Evolutionary conservation across 2,329 filamentous ascomycete genomes (phyloP), one percentile per base, ranked within the genome.

Genomic region (Alternaria sp.): DNA sequence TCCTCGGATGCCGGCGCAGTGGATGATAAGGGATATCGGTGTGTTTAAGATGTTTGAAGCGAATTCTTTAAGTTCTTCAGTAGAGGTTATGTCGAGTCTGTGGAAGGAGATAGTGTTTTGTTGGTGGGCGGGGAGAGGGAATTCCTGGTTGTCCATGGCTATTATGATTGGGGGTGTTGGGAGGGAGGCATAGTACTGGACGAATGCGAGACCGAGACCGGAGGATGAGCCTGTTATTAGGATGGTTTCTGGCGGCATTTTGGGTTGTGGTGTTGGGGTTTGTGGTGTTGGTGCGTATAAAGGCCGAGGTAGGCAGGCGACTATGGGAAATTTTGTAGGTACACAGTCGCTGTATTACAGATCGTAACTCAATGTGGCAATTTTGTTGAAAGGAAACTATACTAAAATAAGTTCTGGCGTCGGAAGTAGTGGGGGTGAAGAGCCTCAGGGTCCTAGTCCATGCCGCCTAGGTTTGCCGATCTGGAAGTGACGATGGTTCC

Each of bases 211-310:
- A 30, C 96, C 96, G 80, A 99, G 97, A 67, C 96, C 96, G 36
- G 93, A 96, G 5, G 92, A 96, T 36, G 95, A 94, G 62, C 96
- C 95, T n/a, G 96, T 98, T 72, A 99, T 88, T 61, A 98, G 82
- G 62, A 98, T 85, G 6, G 93, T 97, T 54, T 63, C 11, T 23
- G n/a, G 3, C 1, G 23, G 17, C 19, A 19, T 23, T 49, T 12
- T 13, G 19, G 19, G n/a, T 13, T 57, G 15, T 11, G 13, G 19
- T 19, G 28, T 43, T 17, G 5, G 5, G 10, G 28, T 30, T 30
- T 30, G 6, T 5, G 5, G 26, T 5, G 28, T 30, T 30, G 28
- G 28, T 30, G 28, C n/a, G n/a, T n/a, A n/a, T n/a, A n/a, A n/a
- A n/a, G n/a, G n/a, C n/a, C n/a, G n/a, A n/a, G n/a, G n/a, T 30